Evolutionary conservation across 179 eudicot genomes (phyloP).

Genomic region (Silene vulgaris): DNA sequence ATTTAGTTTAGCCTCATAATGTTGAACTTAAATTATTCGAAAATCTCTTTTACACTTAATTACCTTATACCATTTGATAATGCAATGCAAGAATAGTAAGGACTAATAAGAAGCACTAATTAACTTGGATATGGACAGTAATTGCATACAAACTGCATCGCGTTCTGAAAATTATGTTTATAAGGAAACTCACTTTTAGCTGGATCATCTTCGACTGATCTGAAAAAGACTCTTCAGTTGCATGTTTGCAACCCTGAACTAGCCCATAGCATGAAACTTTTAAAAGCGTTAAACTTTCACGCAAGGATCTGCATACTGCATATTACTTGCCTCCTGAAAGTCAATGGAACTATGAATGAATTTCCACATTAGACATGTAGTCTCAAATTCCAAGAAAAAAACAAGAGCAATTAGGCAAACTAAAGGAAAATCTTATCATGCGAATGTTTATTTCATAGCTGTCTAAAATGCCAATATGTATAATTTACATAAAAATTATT

Average conservation of each 20-base stretch:
- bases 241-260: neutral
- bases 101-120: neutral
- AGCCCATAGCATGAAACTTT: constrained; percentile 5
- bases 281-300: neutral
- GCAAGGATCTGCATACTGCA: neutral
- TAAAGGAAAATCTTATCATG: neutral
- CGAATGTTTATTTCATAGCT: neutral
- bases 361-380: neutral
- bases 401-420: neutral
- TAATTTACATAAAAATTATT: neutral
- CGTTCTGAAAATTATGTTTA: no score
- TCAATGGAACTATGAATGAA: constrained; percentile 7
- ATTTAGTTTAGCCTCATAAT: neutral
- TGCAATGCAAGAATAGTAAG: neutral
- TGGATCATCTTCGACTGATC: neutral
- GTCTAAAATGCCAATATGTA: neutral
- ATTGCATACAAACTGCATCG: neutral
- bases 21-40: neutral
- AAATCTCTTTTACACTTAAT: neutral
- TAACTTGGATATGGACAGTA: neutral
- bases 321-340: constrained; percentile 6
- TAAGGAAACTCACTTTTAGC: constrained; percentile 6
- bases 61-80: neutral
- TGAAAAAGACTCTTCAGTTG: neutral
- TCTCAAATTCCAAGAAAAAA: neutral